Conservation (phyloP, 2,329 filamentous ascomycete species). For the Colletotrichum salicis region DNA sequence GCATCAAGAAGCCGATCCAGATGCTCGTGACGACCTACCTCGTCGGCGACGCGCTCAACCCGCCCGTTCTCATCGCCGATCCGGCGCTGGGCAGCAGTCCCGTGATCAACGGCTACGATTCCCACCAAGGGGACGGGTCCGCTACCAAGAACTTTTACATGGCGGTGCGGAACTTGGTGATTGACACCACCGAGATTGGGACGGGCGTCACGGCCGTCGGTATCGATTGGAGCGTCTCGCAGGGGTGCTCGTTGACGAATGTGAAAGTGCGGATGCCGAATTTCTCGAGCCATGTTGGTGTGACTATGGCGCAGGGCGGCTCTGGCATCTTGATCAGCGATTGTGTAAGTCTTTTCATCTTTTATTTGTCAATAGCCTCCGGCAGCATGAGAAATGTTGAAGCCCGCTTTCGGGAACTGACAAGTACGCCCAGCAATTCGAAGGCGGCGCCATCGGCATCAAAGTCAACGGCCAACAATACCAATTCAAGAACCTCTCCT, state of each 20-base stretch:
- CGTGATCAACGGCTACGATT: conserved; percentile 41
- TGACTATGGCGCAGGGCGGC: conserved; percentile 48
- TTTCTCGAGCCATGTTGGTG: conserved; percentile 46
- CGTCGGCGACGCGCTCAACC: conserved; percentile 44
- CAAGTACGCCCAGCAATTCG: conserved; percentile 38
- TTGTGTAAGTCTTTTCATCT: conserved; percentile 20
- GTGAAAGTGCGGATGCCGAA: conserved; percentile 48
- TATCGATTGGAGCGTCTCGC: conserved; percentile 46
- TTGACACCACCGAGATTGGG: conserved; percentile 42
- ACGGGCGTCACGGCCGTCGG: conserved; percentile 37
- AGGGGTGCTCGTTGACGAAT: conserved; percentile 44
- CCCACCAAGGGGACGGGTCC: conserved; percentile 40
- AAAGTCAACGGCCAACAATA: conserved; percentile 47
- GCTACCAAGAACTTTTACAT: conserved; percentile 49
- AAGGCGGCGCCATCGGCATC: conserved; percentile 46
- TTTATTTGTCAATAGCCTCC: not conserved
- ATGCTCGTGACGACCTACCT: conserved; percentile 45
- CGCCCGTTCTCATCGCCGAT: conserved; percentile 43
- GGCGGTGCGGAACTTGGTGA: conserved; percentile 43
- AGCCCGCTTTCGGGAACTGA: not conserved
- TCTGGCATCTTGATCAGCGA: conserved; percentile 46
- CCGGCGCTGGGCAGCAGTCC: conserved; percentile 31
- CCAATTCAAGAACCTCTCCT: conserved; percentile 45
- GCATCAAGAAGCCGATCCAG: conserved; percentile 43
- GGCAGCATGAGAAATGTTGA: not conserved